Base-by-base conservation (phyloP, 768 basidiomycete species). In the Boletus reticuloceps region DNA sequence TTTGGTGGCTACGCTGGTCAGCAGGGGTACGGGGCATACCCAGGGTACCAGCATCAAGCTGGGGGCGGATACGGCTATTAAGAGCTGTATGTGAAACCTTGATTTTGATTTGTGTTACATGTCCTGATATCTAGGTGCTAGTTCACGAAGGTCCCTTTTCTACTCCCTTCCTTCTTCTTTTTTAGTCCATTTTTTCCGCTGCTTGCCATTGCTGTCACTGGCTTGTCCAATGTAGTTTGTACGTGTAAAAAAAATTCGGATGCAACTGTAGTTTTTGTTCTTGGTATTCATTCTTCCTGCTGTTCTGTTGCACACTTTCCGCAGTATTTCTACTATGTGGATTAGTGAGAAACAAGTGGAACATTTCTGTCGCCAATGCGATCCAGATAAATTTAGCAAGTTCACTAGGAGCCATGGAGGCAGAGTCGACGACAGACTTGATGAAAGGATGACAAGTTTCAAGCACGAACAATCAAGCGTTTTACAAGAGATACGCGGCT, bases 11-110 rank as follows among this genome's bases (percentile, higher is more conserved):
- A 69, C 19, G 1, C 12, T 29, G 54, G 41, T 11, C 22, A 19
- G 8, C 65, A 63, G 38, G 63, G 63, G 16, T 62, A 60, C 40
- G 63, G 55, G 4, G 73, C 63, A 47, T 69, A 70, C 16, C 1
- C 4, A 9, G 70, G 57, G 34, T 70, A 69, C 38, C 64, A 69
- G 29, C 67, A 65, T 5, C 72, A 60, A 37, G 1, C 31, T 20
- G 64, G 60, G 3, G 47, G 63, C 10, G 73, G 72, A 37, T 65
- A 67, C 22, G 56, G 66, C 31, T 71, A 75, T 44, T 71, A 22
- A 58, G 37, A 6, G 3, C 1, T 11, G 65, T 66, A 40, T 42
- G 50, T 51, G 10, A 36, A 14, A 8, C 19, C 10, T 19, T 12
- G 19, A 13, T 12, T 3, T 37, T 32, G 19, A 19, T 4, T n/a